phyloP scores from a whole-genome alignment of 2,329 filamentous ascomycete genomes.

The Botrytis galanthina region DNA sequence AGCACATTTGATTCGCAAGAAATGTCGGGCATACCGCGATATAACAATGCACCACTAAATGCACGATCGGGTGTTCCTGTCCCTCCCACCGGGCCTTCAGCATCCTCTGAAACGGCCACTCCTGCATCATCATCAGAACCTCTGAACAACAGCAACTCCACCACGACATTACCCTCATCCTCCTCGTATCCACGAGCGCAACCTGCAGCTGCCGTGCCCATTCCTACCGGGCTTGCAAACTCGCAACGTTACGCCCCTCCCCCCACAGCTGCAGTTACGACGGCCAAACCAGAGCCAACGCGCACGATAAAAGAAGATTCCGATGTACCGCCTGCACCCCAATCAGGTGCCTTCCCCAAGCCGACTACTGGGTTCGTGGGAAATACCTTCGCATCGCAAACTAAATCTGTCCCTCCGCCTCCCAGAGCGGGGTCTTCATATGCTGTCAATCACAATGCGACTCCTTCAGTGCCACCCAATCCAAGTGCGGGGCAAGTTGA shows the following conservation, averaged over 20 bases:
- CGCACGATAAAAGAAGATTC: slow-evolving; percentile 42
- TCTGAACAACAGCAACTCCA: slow-evolving; percentile 24
- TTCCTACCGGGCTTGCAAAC: slow-evolving; percentile 3
- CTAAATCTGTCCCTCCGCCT: slow-evolving; percentile 41
- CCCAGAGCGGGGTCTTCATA: slow-evolving; percentile 46
- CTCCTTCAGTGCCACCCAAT: neutral
- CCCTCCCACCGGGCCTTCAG: slow-evolving; percentile 1
- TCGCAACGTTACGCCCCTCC: slow-evolving; percentile 35
- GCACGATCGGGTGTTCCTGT: slow-evolving; percentile 43
- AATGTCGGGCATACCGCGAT: slow-evolving; percentile 63
- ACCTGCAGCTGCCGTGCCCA: slow-evolving; percentile 47
- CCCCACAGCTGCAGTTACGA: slow-evolving; percentile 29
- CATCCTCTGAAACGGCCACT: slow-evolving; percentile 46
- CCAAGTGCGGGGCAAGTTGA: neutral
- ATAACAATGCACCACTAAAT: slow-evolving; percentile 58
- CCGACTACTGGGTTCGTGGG: slow-evolving; percentile 38
- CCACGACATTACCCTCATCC: slow-evolving; percentile 38
- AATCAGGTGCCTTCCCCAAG: slow-evolving; percentile 55
- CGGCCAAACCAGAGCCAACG: slow-evolving; percentile 38
- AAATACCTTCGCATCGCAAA: neutral
- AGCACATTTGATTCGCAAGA: neutral
- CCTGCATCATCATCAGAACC: slow-evolving; percentile 30
- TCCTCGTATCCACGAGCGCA: slow-evolving; percentile 43
- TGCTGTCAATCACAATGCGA: neutral
- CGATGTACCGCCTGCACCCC: slow-evolving; percentile 51